phyloP scores from a whole-genome alignment of 2,329 filamentous ascomycete species.

The Aspergillus ustus region DNA sequence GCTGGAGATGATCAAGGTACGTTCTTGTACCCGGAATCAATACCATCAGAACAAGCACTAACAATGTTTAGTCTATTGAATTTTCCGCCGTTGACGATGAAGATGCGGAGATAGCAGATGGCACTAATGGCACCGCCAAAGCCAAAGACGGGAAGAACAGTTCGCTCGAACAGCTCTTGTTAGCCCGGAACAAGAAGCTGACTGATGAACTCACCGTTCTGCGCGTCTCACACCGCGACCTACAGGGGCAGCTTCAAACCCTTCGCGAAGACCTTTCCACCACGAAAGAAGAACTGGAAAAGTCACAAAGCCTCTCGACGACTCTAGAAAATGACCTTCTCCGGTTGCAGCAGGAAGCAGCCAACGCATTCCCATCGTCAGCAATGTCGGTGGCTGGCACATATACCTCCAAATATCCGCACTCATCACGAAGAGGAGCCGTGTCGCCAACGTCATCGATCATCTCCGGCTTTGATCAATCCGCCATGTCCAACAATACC shows the following conservation, averaged over 20 bases:
- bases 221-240: conserved; percentile 89
- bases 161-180: conserved; percentile 84
- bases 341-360: conserved; percentile 81
- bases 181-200: conserved; percentile 95
- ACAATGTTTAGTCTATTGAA: conserved; percentile 73
- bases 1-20: conserved; percentile 84
- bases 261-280: conserved; percentile 82
- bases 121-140: conserved; percentile 58
- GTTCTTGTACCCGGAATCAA: conserved; percentile 9
- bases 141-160: conserved; percentile 65
- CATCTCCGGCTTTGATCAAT: conserved; percentile 91
- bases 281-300: conserved; percentile 85
- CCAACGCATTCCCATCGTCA: conserved; percentile 79
- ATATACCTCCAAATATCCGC: conserved; percentile 78
- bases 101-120: conserved; percentile 48
- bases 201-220: conserved; percentile 91
- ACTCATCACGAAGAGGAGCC: conserved; percentile 69
- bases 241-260: conserved; percentile 77
- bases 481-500: conserved; percentile 54
- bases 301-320: conserved; percentile 79
- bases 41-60: conserved; percentile 7
- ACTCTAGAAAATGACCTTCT: conserved; percentile 92
- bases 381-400: conserved; percentile 93
- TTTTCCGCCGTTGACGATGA: conserved; percentile 89
- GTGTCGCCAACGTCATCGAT: conserved; percentile 96